A percentile compares a stretch with the other conserved stretches of the same genome.
Conservation (phyloP, 179 eudicot species). For the Patellifolia procumbens region DNA sequence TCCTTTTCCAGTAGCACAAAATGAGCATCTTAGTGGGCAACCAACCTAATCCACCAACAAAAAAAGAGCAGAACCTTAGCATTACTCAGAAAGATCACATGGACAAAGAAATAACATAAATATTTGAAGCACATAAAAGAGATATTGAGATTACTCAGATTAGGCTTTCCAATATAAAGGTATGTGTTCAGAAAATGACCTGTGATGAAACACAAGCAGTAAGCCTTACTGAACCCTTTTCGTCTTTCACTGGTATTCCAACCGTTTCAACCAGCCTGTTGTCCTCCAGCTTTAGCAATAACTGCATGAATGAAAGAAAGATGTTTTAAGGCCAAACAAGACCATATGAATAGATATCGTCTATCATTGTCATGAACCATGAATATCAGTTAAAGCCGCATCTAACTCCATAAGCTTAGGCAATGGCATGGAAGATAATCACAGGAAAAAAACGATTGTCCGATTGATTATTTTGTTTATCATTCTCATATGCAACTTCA, state of each 20-base stretch:
- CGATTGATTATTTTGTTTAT: background rate
- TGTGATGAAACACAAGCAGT: slow-evolving; percentile 99
- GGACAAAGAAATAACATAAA: background rate
- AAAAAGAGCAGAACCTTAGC: background rate
- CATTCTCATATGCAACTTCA: background rate
- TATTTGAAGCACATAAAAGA: background rate
- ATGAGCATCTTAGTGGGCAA: slow-evolving; percentile 92
- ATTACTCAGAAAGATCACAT: slow-evolving; percentile 8
- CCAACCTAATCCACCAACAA: slow-evolving; percentile 62
- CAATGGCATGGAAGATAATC: background rate
- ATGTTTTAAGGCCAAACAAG: background rate
- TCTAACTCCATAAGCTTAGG: background rate
- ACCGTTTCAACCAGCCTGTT: slow-evolving; percentile 93
- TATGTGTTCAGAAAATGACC: slow-evolving; percentile 45
- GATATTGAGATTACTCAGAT: background rate
- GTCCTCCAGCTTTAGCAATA: slow-evolving; percentile 79
- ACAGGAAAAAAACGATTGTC: background rate
- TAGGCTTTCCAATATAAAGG: background rate
- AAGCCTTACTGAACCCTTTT: slow-evolving; percentile 78
- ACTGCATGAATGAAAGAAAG: slow-evolving; percentile 40
- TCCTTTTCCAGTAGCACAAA: slow-evolving; percentile 99
- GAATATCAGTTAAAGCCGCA: background rate
- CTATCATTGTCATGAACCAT: background rate
- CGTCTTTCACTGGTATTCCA: slow-evolving; percentile 91
- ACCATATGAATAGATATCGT: background rate